Conservation (phyloP, 176 grass and related monocot species). For the Triticum monococcum region DNA sequence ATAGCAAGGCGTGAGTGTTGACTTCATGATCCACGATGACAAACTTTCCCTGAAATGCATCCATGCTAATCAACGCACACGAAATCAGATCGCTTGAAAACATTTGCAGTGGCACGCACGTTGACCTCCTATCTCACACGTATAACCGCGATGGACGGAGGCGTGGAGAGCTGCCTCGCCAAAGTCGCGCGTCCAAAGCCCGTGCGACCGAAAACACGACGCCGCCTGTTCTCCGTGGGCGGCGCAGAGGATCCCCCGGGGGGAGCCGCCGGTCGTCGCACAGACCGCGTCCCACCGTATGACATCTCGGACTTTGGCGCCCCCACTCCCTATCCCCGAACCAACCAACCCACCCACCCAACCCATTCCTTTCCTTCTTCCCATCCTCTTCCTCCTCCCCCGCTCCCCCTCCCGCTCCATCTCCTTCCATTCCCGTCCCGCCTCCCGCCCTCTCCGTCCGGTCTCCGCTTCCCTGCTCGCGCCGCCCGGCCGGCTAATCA, state of each 20-base stretch:
- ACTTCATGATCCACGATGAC: background rate
- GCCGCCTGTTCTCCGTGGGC: background rate
- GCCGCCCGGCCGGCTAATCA: background rate
- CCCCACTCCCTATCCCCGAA: slow-evolving; percentile 25
- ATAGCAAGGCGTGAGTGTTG: no score
- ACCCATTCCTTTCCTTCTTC: background rate
- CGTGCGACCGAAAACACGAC: background rate
- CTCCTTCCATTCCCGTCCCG: background rate
- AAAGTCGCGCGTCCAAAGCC: no score
- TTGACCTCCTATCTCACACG: background rate
- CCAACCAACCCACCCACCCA: slow-evolving; percentile 1
- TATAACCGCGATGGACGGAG: background rate
- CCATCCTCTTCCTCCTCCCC: background rate
- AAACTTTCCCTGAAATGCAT: background rate
- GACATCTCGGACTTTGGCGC: slow-evolving; percentile 31
- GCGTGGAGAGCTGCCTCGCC: no score
- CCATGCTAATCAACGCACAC: background rate
- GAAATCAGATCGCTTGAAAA: background rate
- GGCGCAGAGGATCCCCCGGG: slow-evolving; percentile 41
- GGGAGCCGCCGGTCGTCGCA: slow-evolving; percentile 22
- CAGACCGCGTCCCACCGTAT: slow-evolving; percentile 37
- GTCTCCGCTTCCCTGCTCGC: slow-evolving; percentile 18
- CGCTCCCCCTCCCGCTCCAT: background rate
- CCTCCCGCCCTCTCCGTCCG: background rate
- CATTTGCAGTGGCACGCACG: background rate